phyloP scores from a whole-genome alignment of 495 filamentous ascomycete species.

The Tuber brumale region DNA sequence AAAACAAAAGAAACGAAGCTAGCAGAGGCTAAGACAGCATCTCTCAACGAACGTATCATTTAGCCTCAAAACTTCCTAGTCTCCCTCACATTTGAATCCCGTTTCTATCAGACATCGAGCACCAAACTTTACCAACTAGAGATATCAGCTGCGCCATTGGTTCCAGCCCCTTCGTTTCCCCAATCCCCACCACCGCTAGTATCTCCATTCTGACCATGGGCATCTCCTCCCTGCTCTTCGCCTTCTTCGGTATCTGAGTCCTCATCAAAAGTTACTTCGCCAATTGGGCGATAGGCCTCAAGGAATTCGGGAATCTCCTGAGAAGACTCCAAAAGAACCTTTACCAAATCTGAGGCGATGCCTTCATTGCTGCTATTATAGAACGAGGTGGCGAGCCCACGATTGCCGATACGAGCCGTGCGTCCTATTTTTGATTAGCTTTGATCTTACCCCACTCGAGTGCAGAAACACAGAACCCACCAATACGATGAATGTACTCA shows the following conservation, averaged over 20 bases:
- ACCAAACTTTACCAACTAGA: not conserved
- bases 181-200: not conserved
- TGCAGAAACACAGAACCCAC: conserved; percentile 46
- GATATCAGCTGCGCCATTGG: not conserved
- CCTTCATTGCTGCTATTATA: conserved; percentile 68
- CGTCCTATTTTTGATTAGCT: conserved; percentile 57
- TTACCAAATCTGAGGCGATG: conserved; percentile 63
- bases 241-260: conserved; percentile 33
- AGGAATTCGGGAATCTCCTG: conserved; percentile 81
- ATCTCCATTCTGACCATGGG: conserved; percentile 8
- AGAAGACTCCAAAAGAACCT: conserved; percentile 68
- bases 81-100: not conserved
- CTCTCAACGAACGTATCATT: not conserved
- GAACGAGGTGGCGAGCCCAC: conserved; percentile 80
- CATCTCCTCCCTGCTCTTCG: conserved; percentile 11
- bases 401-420: conserved; percentile 87
- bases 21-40: not conserved
- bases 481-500: conserved; percentile 92
- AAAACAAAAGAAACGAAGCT: not conserved
- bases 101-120: not conserved
- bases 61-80: not conserved
- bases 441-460: not conserved
- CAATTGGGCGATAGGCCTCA: conserved; percentile 46
- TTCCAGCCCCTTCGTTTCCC: not conserved
- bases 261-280: conserved; percentile 38